Conservation (phyloP, 805 yeast genomes). For the Myxozyma monticola region DNA sequence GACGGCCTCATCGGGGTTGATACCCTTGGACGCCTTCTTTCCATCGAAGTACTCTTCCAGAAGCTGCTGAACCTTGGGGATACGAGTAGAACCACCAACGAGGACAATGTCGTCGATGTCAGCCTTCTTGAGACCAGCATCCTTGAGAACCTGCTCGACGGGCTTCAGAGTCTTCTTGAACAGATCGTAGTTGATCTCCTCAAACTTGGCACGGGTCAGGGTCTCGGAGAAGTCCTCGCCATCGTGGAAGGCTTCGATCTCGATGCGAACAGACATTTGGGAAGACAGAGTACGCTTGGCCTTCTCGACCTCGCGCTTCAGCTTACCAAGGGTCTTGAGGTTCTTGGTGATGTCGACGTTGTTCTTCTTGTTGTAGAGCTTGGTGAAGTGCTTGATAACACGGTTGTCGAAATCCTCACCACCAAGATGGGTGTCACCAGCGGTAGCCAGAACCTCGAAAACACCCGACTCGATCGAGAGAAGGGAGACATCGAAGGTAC, state of each 20-base stretch:
- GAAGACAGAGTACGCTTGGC: slow-evolving; percentile 96
- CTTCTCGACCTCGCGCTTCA: slow-evolving; percentile 97
- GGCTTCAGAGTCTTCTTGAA: slow-evolving; percentile 95
- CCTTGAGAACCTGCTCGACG: slow-evolving; percentile 92
- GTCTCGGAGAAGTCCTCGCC: slow-evolving; percentile 96
- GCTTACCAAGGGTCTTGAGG: slow-evolving; percentile 84
- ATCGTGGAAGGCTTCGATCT: slow-evolving; percentile 90
- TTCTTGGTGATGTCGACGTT: slow-evolving; percentile 78
- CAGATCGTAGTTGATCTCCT: slow-evolving; percentile 88
- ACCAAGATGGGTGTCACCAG: slow-evolving; percentile 90
- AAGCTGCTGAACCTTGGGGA: slow-evolving; percentile 95
- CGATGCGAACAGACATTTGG: slow-evolving; percentile 93
- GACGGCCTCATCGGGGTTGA: slow-evolving; percentile 99
- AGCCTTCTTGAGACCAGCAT: slow-evolving; percentile 81
- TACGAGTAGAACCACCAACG: slow-evolving; percentile 99
- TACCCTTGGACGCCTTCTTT: slow-evolving; percentile 94
- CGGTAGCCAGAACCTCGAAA: slow-evolving; percentile 94
- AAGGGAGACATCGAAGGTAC: slow-evolving; percentile 96
- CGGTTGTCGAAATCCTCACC: slow-evolving; percentile 99
- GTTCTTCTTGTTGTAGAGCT: slow-evolving; percentile 95
- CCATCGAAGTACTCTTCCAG: slow-evolving; percentile 88
- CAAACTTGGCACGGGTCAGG: slow-evolving; percentile 95
- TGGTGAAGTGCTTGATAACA: slow-evolving; percentile 87
- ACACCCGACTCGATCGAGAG: slow-evolving; percentile 93
- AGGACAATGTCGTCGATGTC: slow-evolving; percentile 93